Conservation (phyloP, 2,329 filamentous ascomycete species). For the Byssothecium circinans region DNA sequence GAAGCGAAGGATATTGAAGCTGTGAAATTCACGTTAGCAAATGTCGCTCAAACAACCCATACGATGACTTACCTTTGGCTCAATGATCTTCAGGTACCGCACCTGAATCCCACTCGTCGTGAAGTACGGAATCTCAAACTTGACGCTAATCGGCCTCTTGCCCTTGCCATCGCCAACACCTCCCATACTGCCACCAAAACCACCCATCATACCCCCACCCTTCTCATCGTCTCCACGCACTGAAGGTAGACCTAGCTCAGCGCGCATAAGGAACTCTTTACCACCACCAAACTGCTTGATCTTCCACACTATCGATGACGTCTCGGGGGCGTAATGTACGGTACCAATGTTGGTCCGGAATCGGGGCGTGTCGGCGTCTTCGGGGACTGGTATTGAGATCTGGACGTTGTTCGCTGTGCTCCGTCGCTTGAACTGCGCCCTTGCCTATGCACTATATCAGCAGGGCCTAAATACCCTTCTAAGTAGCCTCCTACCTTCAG, state of each 20-base stretch:
- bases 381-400: constrained; percentile 94
- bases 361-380: constrained; percentile 92
- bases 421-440: constrained; percentile 95
- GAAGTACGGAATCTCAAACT: constrained; percentile 99
- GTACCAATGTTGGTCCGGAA: constrained; percentile 97
- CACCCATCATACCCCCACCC: constrained; percentile 95
- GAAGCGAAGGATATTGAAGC: constrained; percentile 96
- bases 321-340: constrained; percentile 96
- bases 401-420: constrained; percentile 99
- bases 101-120: constrained; percentile 99
- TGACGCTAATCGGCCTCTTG: constrained; percentile 96
- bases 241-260: constrained; percentile 89
- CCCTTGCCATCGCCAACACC: constrained; percentile 79
- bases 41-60: not conserved
- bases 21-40: constrained; percentile 44
- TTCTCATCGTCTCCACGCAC: constrained; percentile 95
- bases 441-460: constrained; percentile 57
- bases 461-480: too few relatives aligned
- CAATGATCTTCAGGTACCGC: constrained; percentile 97
- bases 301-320: constrained; percentile 98
- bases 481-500: constrained; percentile 64
- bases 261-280: constrained; percentile 98
- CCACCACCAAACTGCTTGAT: constrained; percentile 99
- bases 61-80: constrained; percentile 78
- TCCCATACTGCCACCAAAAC: constrained; percentile 95